Evolutionary conservation across 1,139 yeast species (phyloP), one percentile per base, ranked within the genome.

Genomic region (Scheffersomyces quercinus): DNA sequence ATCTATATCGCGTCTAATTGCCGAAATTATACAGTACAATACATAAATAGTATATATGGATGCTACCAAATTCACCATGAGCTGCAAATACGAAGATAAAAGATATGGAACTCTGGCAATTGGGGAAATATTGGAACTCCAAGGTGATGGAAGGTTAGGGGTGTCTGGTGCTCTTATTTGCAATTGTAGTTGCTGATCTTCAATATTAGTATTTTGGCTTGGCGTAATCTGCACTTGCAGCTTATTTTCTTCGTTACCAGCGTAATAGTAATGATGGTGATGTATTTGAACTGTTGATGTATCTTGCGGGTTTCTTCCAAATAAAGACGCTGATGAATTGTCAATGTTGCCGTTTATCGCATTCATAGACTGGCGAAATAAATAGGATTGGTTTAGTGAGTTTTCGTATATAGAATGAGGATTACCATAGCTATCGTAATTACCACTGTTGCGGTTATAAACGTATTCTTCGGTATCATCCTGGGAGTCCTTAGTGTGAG

Each of bases 51-150:
- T 70, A 41, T 75, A 73, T 1, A 68, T 49, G 6, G 79, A 66
- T 1, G 81, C 74, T 0, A 70, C 48, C 2, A 73, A 57, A 49
- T 83, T 83, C 49, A 81, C 59, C 0, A 70, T 35, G 5, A 82
- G 53, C 52, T 83, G 88, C 14, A 84, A 57, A 48, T 82, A 83
- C 5, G 85, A 79, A n/a, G 83, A 73, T 5, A 81, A 56, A 16
- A 79, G 51, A 53, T 82, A 82, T 1, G 85, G 81, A 1, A 71
- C 60, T 39, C 64, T 64, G 34, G 68, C 75, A 28, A 62, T 64
- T 1, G 79, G 78, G 4, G 60, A 53, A 11, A 71, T 64, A 16
- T 60, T 59, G 13, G 62, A 48, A 38, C 67, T 63, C 82, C 82
- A 78, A 0, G 83, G 83, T 5, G 70, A 64, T 0, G 84, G 83